Base-by-base conservation (phyloP, 1,284 basidiomycete genomes). In the Flammula alnicola region DNA sequence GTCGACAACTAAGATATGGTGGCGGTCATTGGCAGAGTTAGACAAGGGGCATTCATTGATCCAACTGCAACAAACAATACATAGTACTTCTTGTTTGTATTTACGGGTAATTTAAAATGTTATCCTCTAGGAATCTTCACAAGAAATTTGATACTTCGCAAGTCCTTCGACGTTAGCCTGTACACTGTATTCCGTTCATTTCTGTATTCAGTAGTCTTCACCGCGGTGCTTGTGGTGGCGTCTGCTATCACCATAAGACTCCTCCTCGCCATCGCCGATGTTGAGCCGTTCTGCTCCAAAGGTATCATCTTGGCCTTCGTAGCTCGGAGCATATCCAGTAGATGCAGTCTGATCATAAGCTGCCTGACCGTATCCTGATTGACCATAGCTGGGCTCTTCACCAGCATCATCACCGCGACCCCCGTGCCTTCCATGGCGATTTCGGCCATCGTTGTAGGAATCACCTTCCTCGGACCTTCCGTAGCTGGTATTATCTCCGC, bases 271-370 rank as follows among this genome's bases (percentile, higher is more conserved):
- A 25, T 54, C 52, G 16, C 51, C 36, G 17, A 76, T 63, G 49
- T 72, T 75, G 54, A 78, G 56, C 12, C 72, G 66, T 56, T 79
- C 78, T 10, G 70, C 75, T 8, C 77, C 77, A 60, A 74, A 79
- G 1, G 78, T 78, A 16, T 78, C 76, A 30, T 73, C 64, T 19
- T 58, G 57, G 19, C 61, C 51, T 19, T 60, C 64, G 49, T 67
- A 66, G 55, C 55, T 64, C 3, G 66, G 65, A 14, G 59, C 60
- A 40, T 64, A 63, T 38, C 57, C 58, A n/a, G 58, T 45, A 25
- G 50, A 29, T n/a, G n/a, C n/a, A n/a, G 23, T 33, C 35, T 36
- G 43, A 37, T 36, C 45, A 31, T 47, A 41, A 25, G 16, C 19
- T 10, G 11, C 23, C 25, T 31, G 35, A 14, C 23, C 29, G 20